Evolutionary conservation across 805 yeast genomes (phyloP), one percentile per base, ranked within the genome.

Genomic region (Schwanniomyces yamadae): DNA sequence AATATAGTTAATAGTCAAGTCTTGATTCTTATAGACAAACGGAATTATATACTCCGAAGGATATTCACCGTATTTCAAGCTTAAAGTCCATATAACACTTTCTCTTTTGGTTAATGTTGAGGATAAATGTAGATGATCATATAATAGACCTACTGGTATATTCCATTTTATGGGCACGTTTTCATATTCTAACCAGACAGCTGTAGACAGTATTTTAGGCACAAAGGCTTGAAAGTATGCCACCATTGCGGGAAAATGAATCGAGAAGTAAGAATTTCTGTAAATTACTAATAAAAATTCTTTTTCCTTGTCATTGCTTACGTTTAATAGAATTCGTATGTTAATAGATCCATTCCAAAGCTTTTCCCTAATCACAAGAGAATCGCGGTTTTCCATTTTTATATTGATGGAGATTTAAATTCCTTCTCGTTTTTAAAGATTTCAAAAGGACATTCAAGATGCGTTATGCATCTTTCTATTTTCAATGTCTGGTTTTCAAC

Each of bases 91-190:
- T 6, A 13, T 30, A 17, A 25, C 21, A 13, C 31, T 15, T 28
- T 28, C 13, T 37, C 23, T 5, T 22, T 46, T 42, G 6, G 43
- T 42, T 2, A 30, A 28, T 28, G 30, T 28, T 19, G 47, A 33
- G 15, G 68, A 54, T 1, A 66, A 63, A n/a, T 65, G 59, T 38
- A 74, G 50, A 6, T 67, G 59, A 47, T 87, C 95, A 50, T 71
- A 78, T 2, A 80, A 55, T 4, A 83, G 59, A 0, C 95, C 95
- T 1, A 81, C 56, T 0, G 96, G 96, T 42, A 77, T 64, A 45
- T 84, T 78, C 95, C 96, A 88, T 33, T 73, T 69, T 20, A 89
- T 42, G 0, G 93, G 88, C 1, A 70, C 78, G 4, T 62, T 71
- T 21, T 80, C 82, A 50, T 66, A 73, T 43, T 78, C 87, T 23